These are phyloP conservation scores for Zelonia costaricensis DNA, from an alignment of 208 protist species.

Conservation along the genomic window DNA sequence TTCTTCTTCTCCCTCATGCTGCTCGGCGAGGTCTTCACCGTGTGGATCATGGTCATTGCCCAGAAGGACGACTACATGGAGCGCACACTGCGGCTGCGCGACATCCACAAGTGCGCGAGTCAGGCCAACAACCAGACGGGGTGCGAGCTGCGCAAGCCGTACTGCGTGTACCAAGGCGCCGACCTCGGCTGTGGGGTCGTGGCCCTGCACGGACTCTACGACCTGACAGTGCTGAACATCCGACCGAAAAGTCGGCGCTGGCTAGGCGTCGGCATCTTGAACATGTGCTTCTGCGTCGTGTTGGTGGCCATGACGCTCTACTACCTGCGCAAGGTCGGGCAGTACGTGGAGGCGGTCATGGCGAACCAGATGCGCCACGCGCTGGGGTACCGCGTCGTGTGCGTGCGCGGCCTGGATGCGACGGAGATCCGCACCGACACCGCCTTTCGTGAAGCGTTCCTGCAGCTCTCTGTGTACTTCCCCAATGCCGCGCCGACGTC, in stretches of 20 bases:
- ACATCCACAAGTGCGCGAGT: constrained; percentile 51
- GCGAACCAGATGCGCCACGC: constrained; percentile 57
- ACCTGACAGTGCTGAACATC: constrained; percentile 81
- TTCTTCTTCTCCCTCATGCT: constrained; percentile 69
- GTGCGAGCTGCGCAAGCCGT: constrained; percentile 53
- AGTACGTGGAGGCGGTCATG: constrained; percentile 66
- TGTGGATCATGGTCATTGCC: constrained; percentile 74
- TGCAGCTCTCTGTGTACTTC: constrained; percentile 63
- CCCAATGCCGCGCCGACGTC: neutral
- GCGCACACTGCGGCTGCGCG: constrained; percentile 39
- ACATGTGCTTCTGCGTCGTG: constrained; percentile 61
- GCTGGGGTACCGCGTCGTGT: constrained; percentile 77
- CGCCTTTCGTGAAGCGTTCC: constrained; percentile 40
- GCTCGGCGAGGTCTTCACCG: constrained; percentile 53
- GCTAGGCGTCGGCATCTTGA: constrained; percentile 59
- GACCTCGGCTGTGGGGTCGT: constrained; percentile 52
- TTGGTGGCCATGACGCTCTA: constrained; percentile 47
- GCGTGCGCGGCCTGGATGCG: constrained; percentile 59
- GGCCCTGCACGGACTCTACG: constrained; percentile 71
- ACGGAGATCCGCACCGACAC: constrained; percentile 32
- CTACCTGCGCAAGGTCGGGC: constrained; percentile 45
- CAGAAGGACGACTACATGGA: constrained; percentile 46
- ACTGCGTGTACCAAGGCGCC: constrained; percentile 47
- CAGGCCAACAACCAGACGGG: constrained; percentile 48
- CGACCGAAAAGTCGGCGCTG: constrained; percentile 53